These are phyloP conservation scores for Neopestalotiopsis rosae DNA, from an alignment of 2,329 filamentous ascomycete genomes.

Conservation along the genomic window DNA sequence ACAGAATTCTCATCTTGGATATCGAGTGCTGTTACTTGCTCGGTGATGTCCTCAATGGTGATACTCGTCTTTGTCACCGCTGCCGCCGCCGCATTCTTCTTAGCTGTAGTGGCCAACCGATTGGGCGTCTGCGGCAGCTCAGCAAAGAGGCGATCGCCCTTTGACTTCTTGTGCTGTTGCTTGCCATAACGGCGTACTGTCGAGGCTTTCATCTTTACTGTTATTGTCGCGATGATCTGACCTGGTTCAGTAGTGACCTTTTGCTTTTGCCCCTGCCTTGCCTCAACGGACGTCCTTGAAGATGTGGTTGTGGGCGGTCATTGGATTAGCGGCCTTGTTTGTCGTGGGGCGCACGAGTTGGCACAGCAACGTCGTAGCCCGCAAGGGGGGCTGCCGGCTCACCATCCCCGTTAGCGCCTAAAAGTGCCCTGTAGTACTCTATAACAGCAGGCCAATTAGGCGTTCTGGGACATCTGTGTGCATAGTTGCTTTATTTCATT, in stretches of 20 bases:
- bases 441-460: too few relatives aligned
- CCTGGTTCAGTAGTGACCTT: not conserved
- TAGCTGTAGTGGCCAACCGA: slow-evolving; percentile 30
- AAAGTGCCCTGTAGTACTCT: too few relatives aligned
- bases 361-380: not conserved
- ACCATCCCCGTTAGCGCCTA: not conserved
- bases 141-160: slow-evolving; percentile 54
- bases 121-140: slow-evolving; percentile 57
- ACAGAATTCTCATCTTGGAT: slow-evolving; percentile 31
- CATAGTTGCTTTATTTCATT: too few relatives aligned
- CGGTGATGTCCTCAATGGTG: slow-evolving; percentile 38
- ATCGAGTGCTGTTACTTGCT: slow-evolving; percentile 34
- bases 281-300: not conserved
- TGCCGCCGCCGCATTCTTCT: slow-evolving; percentile 22
- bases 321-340: not conserved
- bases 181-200: slow-evolving; percentile 58
- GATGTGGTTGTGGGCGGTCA: not conserved
- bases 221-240: slow-evolving; percentile 24
- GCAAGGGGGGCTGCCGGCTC: not conserved
- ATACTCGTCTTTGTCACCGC: slow-evolving; percentile 27
- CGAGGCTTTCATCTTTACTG: slow-evolving; percentile 49
- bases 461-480: too few relatives aligned
- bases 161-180: slow-evolving; percentile 48
- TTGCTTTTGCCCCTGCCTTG: not conserved
- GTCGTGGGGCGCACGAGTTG: not conserved